Conservation (phyloP, 2,329 filamentous ascomycete species). For the Botryotinia narcissicola region DNA sequence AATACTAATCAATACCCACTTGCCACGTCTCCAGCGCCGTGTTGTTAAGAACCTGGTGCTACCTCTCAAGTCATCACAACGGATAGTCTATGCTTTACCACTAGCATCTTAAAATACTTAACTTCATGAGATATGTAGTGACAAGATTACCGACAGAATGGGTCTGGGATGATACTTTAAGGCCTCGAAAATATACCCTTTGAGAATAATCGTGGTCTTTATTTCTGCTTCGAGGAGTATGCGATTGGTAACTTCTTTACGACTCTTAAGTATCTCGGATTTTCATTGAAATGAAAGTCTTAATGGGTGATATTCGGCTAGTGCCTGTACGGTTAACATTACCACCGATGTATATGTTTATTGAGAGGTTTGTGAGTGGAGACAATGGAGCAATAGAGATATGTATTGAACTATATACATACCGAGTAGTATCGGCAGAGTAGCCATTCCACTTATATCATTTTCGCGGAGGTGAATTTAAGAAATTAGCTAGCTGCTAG, state of each 20-base stretch:
- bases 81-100: not conserved
- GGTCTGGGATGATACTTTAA: not conserved
- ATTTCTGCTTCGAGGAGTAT: not conserved
- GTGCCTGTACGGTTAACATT: not conserved
- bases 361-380: not conserved
- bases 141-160: not conserved
- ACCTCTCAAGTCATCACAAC: not conserved
- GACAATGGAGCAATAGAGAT: not conserved
- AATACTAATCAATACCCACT: not conserved
- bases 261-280: not conserved
- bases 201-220: not conserved
- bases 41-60: not conserved
- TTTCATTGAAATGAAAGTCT: no score
- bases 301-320: not conserved
- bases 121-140: not conserved
- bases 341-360: not conserved
- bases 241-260: not conserved
- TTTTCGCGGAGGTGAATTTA: not conserved
- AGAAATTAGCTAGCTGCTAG: not conserved
- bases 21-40: not conserved
- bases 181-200: not conserved
- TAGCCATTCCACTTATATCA: not conserved
- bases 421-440: not conserved
- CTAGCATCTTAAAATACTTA: not conserved
- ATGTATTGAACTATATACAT: not conserved